These are phyloP conservation scores for Coemansia sp. DNA, from an alignment of 192 early-diverging fungal genomes.

Conservation along the genomic window DNA sequence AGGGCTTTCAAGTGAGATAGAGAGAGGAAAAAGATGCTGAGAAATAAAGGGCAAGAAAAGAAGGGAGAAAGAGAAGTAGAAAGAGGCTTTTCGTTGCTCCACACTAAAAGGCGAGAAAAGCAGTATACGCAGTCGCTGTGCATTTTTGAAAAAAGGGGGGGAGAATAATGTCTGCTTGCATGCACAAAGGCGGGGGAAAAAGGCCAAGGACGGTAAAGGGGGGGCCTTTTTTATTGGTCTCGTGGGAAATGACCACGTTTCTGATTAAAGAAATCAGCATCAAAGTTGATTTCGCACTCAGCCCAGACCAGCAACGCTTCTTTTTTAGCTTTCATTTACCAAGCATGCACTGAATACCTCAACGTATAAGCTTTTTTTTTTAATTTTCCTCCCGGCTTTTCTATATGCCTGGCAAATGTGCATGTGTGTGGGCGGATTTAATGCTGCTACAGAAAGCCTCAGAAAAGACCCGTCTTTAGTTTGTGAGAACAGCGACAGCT, in stretches of 20 bases:
- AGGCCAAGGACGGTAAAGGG: not conserved
- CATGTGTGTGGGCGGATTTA: too few species aligned
- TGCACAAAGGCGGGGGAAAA: not conserved
- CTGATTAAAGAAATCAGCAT: not conserved
- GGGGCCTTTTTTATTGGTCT: not conserved
- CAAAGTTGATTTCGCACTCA: too few species aligned
- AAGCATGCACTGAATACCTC: too few species aligned
- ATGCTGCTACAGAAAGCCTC: too few species aligned
- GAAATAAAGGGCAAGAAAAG: slow-evolving; percentile 9
- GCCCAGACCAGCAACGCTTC: too few species aligned
- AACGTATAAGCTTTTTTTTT: not conserved
- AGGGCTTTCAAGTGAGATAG: not conserved
- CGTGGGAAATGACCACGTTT: not conserved
- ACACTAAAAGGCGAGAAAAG: not conserved
- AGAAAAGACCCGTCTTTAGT: too few species aligned
- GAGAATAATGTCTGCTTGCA: not conserved
- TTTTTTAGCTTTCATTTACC: too few species aligned
- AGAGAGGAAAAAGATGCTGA: not conserved
- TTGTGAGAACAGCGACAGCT: not conserved
- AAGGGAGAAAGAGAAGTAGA: not conserved
- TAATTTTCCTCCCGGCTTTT: too few species aligned
- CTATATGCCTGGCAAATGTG: too few species aligned
- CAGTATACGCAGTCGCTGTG: slow-evolving; percentile 1
- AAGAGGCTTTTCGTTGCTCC: slow-evolving; percentile 7
- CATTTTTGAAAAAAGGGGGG: not conserved